phyloP scores from a whole-genome alignment of 192 early-diverging fungal genomes.

The Gonapodya prolifera region DNA sequence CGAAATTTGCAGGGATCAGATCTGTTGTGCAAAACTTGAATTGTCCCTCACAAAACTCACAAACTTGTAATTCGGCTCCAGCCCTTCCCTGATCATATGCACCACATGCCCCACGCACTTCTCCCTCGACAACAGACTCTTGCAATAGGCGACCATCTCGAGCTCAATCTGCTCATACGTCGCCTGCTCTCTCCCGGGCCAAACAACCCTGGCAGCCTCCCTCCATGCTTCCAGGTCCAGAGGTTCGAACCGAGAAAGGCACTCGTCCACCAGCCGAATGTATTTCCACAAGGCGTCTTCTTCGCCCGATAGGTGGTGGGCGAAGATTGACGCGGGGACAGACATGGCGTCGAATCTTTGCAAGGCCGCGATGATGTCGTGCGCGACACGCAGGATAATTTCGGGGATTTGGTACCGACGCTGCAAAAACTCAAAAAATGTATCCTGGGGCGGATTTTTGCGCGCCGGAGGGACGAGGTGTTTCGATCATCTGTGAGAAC shows the following conservation, averaged over 20 bases:
- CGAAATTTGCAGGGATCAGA: background rate
- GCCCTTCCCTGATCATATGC: conserved; percentile 25
- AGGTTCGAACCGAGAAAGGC: conserved; percentile 17
- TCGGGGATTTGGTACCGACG: conserved; percentile 26
- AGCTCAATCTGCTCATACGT: conserved; percentile 39
- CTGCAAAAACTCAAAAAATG: conserved; percentile 28
- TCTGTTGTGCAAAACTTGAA: background rate
- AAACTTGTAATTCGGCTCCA: conserved; percentile 33
- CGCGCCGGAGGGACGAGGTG: no score
- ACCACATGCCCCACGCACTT: conserved; percentile 28
- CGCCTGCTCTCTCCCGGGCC: conserved; percentile 31
- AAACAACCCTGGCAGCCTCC: conserved; percentile 21
- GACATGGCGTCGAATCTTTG: conserved; percentile 1
- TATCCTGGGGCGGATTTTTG: conserved; percentile 17
- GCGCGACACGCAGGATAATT: conserved; percentile 25
- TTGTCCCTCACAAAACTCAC: conserved; percentile 9
- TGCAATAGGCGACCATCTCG: conserved; percentile 31
- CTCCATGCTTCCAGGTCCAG: conserved; percentile 19
- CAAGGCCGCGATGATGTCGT: conserved; percentile 31
- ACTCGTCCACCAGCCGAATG: conserved; percentile 19
- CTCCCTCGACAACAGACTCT: conserved; percentile 26
- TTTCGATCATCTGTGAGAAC: background rate
- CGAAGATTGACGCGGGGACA: conserved; percentile 18
- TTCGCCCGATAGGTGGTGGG: conserved; percentile 23
- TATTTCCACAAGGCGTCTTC: conserved; percentile 40